These are phyloP conservation scores for Pholiota molesta DNA, from an alignment of 768 basidiomycete genomes.

Conservation along the genomic window DNA sequence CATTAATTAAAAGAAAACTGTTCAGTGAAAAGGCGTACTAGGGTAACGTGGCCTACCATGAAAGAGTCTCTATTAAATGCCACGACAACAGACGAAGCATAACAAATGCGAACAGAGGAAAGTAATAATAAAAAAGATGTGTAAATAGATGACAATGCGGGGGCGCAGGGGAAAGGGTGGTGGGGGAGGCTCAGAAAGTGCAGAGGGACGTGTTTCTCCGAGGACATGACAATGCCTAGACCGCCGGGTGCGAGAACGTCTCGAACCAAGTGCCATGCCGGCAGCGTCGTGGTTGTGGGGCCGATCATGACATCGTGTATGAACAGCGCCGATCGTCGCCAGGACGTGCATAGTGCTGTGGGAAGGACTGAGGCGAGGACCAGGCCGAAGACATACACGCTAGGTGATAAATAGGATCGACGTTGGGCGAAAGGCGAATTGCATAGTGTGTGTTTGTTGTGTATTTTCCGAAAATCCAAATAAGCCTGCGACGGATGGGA, in stretches of 20 bases:
- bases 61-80: background rate
- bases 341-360: background rate
- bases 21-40: background rate
- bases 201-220: background rate
- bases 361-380: background rate
- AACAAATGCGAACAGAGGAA: background rate
- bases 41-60: background rate
- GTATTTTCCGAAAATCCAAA: background rate
- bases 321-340: background rate
- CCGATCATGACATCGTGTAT: background rate
- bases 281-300: background rate
- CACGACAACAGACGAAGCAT: background rate
- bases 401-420: slow-evolving; percentile 1
- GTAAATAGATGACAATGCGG: slow-evolving; percentile 6
- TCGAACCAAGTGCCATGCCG: background rate
- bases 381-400: background rate
- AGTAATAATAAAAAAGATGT: slow-evolving; percentile 4
- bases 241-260: background rate
- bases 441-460: slow-evolving; percentile 3
- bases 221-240: background rate
- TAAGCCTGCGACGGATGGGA: background rate
- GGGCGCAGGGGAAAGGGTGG: background rate
- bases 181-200: background rate
- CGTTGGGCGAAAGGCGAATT: background rate
- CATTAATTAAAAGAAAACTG: background rate